A percentile compares a stretch with the other conserved stretches of the same genome.
phyloP scores from a whole-genome alignment of 345 rosid species.

The Populus euphratica region DNA sequence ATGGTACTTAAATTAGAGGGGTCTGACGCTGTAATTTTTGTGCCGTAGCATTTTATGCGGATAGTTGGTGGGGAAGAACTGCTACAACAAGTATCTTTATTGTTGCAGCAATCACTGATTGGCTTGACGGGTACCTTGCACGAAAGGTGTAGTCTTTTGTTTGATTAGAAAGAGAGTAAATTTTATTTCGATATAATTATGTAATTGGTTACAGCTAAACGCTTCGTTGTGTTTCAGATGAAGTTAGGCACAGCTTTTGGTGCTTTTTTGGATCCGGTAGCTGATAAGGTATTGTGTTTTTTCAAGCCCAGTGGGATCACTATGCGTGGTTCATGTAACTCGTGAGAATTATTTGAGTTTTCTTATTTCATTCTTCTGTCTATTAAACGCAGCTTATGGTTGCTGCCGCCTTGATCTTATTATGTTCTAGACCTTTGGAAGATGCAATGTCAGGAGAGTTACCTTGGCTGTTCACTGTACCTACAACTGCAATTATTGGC shows the following conservation, averaged over 20 bases:
- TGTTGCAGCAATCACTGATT: slow-evolving; percentile 94
- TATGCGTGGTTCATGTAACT: neutral
- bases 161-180: neutral
- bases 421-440: slow-evolving; percentile 75
- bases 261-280: slow-evolving; percentile 98
- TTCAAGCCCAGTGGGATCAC: neutral
- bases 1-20: neutral
- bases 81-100: slow-evolving; percentile 87
- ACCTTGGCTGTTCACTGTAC: slow-evolving; percentile 84
- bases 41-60: slow-evolving; percentile 71
- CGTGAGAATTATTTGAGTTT: neutral
- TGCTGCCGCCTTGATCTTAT: slow-evolving; percentile 84
- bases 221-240: slow-evolving; percentile 54
- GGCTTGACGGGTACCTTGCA: slow-evolving; percentile 99
- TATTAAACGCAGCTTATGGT: slow-evolving; percentile 80
- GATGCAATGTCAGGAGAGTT: slow-evolving; percentile 48
- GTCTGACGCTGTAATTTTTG: slow-evolving; percentile 9
- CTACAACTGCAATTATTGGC: slow-evolving; percentile 85
- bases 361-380: slow-evolving; percentile 11
- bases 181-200: neutral
- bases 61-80: slow-evolving; percentile 88
- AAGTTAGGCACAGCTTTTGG: slow-evolving; percentile 80
- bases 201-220: neutral
- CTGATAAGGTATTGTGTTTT: slow-evolving; percentile 65
- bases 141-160: slow-evolving; percentile 54